phyloP scores from a whole-genome alignment of 108 stramenopile genomes.

The Skeletonema grethae region DNA sequence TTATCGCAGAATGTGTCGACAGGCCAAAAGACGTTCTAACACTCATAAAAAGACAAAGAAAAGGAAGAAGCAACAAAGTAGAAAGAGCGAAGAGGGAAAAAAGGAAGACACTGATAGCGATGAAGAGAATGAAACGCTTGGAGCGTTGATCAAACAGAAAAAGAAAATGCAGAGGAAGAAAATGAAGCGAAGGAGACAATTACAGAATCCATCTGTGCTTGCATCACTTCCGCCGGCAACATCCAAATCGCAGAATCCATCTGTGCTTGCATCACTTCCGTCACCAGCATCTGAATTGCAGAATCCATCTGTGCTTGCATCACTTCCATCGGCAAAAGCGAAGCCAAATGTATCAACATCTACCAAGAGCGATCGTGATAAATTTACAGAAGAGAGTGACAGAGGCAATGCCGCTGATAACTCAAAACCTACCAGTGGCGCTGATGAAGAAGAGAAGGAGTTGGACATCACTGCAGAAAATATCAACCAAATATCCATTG shows the following conservation, averaged over 20 bases:
- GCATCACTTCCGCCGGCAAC: background rate
- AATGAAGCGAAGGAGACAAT: background rate
- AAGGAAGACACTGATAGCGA: conserved; percentile 2
- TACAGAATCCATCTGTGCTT: background rate
- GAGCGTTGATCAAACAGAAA: background rate
- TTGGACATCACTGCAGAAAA: background rate
- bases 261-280: background rate
- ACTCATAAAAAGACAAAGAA: background rate
- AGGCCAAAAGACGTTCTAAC: background rate
- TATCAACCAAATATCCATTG: background rate
- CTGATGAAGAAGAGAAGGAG: conserved; percentile 26
- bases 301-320: background rate
- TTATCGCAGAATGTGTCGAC: conserved; percentile 11
- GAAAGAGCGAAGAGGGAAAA: background rate
- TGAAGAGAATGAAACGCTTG: conserved; percentile 11
- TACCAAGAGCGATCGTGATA: background rate
- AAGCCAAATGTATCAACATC: background rate
- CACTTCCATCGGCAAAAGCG: background rate
- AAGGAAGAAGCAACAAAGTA: background rate
- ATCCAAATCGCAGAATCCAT: background rate
- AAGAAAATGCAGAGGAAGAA: conserved; percentile 6
- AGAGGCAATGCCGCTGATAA: background rate
- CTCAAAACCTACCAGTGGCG: background rate
- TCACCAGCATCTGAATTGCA: background rate
- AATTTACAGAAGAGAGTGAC: background rate